Conservation (phyloP, 73 alveolate species). For the Loxodes magnus region DNA sequence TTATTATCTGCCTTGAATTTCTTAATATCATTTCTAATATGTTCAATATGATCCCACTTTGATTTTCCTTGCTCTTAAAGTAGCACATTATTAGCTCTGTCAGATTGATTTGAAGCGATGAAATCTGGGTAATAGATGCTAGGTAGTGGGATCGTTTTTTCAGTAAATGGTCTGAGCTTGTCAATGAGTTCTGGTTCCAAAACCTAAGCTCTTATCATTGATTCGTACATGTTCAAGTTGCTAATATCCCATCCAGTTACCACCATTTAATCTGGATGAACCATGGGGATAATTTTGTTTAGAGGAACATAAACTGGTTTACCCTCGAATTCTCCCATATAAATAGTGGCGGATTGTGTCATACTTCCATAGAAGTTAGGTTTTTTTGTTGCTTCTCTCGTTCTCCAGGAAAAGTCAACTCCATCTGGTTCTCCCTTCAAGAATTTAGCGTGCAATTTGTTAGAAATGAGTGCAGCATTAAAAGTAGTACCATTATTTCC, state of each 20-base stretch:
- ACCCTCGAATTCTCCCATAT: conserved; percentile 56
- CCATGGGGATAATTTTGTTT: conserved; percentile 79
- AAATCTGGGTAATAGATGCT: conserved; percentile 72
- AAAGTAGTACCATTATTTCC: conserved; percentile 92
- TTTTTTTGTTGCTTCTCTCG: conserved; percentile 67
- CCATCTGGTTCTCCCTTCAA: too few species aligned
- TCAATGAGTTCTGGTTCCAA: conserved; percentile 33
- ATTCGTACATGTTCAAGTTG: conserved; percentile 64
- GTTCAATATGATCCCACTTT: conserved; percentile 53
- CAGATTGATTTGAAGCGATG: conserved; percentile 89
- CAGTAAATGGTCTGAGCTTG: conserved; percentile 27
- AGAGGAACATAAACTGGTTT: conserved; percentile 77
- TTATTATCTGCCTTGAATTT: conserved; percentile 58
- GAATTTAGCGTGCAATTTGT: conserved; percentile 25
- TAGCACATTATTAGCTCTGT: conserved; percentile 83
- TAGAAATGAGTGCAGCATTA: conserved; percentile 78
- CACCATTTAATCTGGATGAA: conserved; percentile 76
- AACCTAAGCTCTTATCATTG: conserved; percentile 82
- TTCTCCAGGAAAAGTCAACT: conserved; percentile 81
- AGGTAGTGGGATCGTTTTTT: conserved; percentile 60
- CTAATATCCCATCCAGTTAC: conserved; percentile 93
- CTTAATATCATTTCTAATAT: conserved; percentile 56
- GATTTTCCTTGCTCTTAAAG: too few species aligned
- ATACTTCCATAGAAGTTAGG: conserved; percentile 88
- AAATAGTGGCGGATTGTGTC: conserved; percentile 73